phyloP scores from a whole-genome alignment of 2,329 filamentous ascomycete species.

The Verticillium zaregamsianum region DNA sequence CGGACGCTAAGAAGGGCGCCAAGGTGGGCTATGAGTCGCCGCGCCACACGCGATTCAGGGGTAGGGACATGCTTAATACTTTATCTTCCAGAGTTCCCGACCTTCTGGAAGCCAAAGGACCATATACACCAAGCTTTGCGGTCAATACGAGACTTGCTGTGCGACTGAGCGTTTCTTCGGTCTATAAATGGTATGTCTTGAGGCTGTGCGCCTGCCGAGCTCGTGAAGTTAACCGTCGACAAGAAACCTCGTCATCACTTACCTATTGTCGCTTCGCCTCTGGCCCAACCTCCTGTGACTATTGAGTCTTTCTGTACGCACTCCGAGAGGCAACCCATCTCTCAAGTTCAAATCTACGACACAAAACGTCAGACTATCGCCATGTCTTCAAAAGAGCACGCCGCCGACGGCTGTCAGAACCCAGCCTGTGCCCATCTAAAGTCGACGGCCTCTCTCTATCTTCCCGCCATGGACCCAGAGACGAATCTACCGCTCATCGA shows the following conservation, averaged over 20 bases:
- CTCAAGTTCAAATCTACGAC: neutral
- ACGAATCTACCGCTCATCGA: neutral
- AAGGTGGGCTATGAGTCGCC: neutral
- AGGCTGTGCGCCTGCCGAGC: neutral
- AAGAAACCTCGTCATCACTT: neutral
- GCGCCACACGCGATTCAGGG: neutral
- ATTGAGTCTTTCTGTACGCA: no score
- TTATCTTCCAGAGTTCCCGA: neutral
- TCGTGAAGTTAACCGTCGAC: neutral
- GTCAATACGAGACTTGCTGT: neutral
- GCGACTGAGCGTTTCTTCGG: neutral
- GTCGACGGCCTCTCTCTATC: neutral
- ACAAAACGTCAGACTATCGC: neutral
- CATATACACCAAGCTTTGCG: neutral
- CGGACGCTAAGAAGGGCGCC: neutral
- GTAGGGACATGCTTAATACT: neutral
- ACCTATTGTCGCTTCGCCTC: neutral
- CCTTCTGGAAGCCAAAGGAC: neutral
- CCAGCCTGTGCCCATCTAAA: neutral
- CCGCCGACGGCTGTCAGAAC: neutral
- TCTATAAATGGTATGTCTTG: neutral
- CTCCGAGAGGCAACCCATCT: no score
- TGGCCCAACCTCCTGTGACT: no score
- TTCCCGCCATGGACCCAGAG: neutral
- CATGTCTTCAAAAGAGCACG: neutral